These are phyloP conservation scores for Alnus rubra DNA, from an alignment of 306 rosid species.

Conservation along the genomic window DNA sequence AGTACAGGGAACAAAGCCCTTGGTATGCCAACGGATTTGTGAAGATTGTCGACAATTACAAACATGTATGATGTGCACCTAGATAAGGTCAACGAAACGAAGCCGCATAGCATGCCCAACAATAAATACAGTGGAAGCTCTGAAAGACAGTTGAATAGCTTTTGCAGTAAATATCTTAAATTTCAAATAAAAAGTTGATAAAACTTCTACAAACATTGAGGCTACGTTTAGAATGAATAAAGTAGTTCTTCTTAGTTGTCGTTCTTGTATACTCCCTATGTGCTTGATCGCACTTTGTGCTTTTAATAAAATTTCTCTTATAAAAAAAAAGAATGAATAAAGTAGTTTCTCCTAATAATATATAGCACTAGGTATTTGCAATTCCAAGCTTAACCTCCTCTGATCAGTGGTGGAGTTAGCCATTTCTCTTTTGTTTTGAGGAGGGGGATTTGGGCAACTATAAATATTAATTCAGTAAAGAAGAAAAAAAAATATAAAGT, in stretches of 20 bases:
- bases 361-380: constrained; percentile 1
- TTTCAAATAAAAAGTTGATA: constrained; percentile 26
- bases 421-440: background rate
- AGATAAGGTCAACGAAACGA: constrained; percentile 80
- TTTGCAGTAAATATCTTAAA: constrained; percentile 30
- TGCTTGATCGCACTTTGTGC: too few relatives aligned
- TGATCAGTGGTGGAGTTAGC: background rate
- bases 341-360: constrained; percentile 8
- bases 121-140: constrained; percentile 96
- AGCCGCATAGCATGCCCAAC: constrained; percentile 82
- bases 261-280: too few relatives aligned
- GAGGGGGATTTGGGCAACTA: background rate
- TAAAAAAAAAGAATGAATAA: background rate
- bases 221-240: constrained; percentile 10
- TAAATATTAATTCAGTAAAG: too few relatives aligned
- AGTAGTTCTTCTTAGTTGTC: background rate
- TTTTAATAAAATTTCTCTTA: too few relatives aligned
- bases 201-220: constrained; percentile 22
- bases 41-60: constrained; percentile 54
- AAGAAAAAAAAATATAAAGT: too few relatives aligned
- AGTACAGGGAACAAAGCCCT: constrained; percentile 64
- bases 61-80: constrained; percentile 79
- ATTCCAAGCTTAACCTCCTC: constrained; percentile 16
- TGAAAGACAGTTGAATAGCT: constrained; percentile 57
- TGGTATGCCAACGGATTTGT: constrained; percentile 54